phyloP scores from a whole-genome alignment of 2,329 filamentous ascomycete species.

The Bretziella fagacearum region DNA sequence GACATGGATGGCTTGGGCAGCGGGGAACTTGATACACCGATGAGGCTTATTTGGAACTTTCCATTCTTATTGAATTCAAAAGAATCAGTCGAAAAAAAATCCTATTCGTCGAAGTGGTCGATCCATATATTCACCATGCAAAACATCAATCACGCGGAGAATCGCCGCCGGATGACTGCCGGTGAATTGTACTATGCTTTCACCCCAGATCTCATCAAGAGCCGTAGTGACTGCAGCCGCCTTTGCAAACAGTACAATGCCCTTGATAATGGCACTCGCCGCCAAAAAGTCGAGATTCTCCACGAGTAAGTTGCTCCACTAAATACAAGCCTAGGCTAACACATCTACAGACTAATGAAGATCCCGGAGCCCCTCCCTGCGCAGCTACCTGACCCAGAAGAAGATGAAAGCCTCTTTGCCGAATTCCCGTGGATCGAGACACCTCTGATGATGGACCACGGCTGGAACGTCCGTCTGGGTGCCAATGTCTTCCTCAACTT shows the following conservation, averaged over 20 bases:
- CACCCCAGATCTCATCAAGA: slow-evolving; percentile 46
- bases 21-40: too few species aligned
- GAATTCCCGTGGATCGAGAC: slow-evolving; percentile 52
- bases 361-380: slow-evolving; percentile 46
- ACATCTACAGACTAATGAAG: slow-evolving; percentile 22
- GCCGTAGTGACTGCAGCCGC: slow-evolving; percentile 42
- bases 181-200: slow-evolving; percentile 64
- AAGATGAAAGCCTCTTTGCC: slow-evolving; percentile 47
- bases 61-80: too few species aligned
- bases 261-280: slow-evolving; percentile 38
- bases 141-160: slow-evolving; percentile 8
- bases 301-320: slow-evolving; percentile 40
- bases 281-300: slow-evolving; percentile 50
- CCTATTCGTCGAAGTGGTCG: too few species aligned
- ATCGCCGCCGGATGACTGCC: slow-evolving; percentile 34
- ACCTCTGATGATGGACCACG: slow-evolving; percentile 61
- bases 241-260: slow-evolving; percentile 50
- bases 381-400: slow-evolving; percentile 25
- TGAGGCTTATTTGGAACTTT: too few species aligned
- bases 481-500: slow-evolving; percentile 57
- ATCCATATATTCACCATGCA: background rate
- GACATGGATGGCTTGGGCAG: too few species aligned
- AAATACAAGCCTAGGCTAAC: slow-evolving; percentile 1
- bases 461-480: slow-evolving; percentile 55
- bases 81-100: too few species aligned